Evolutionary conservation across 371 early-diverging fungal genomes (phyloP), one percentile per base, ranked within the genome.

Genomic region (Gilbertella persicaria): DNA sequence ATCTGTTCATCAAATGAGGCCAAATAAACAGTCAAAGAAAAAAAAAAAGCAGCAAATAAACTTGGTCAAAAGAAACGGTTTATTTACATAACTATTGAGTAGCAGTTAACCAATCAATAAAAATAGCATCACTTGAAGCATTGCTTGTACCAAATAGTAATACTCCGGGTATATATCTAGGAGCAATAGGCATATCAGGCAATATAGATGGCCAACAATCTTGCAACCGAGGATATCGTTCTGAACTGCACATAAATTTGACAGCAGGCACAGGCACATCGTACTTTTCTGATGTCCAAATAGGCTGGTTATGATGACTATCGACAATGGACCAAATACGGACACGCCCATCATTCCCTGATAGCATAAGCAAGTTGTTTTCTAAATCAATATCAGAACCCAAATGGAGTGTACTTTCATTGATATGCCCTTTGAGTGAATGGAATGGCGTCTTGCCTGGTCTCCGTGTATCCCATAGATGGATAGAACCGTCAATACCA

Each of bases 301-400:
- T 51, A 1, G 72, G 72, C 6, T 54, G 35, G 23, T 45, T 48
- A 24, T 30, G 17, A 17, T 19, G 25, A 17, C 33, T 20, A 21
- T 53, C 33, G n/a, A 39, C n/a, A 0, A 65, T 19, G 1, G 68
- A 71, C 72, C 72, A 71, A 13, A 71, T 40, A 3, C 66, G 57
- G 0, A 71, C 53, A 10, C 45, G 44, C 1, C 54, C 42, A 49
- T 65, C 65, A 42, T 45, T 44, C 5, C 67, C 68, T 19, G 63
- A 43, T 4, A 50, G 19, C 37, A 62, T 45, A 8, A 71, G 14
- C 1, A 67, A 6, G 4, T 60, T 39, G n/a, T 48, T 55, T 2
- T 50, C 33, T 8, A 30, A 29, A 42, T 65, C 60, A 5, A 62
- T 23, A 46, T 71, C 72, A 23, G 57, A 53, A 0, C 58, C 68